phyloP scores from a whole-genome alignment of 192 early-diverging fungal species.

The Umbelopsis ramanniana region DNA sequence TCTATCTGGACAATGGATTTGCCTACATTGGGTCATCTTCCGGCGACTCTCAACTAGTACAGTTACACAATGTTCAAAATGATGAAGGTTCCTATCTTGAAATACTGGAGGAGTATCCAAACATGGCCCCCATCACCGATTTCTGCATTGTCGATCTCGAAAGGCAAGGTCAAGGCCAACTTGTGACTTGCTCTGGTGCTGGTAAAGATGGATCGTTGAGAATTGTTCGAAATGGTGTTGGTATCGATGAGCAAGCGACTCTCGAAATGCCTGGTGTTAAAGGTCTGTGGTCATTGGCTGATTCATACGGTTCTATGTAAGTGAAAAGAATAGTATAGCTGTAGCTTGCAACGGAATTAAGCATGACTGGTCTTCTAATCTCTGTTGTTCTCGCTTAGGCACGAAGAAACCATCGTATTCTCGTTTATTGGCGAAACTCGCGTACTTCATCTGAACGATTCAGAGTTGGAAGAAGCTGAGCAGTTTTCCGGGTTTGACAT shows the following conservation, averaged over 20 bases:
- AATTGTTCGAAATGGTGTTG: conserved; percentile 88
- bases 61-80: conserved; percentile 57
- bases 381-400: conserved; percentile 21
- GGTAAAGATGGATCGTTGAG: conserved; percentile 75
- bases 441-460: conserved; percentile 50
- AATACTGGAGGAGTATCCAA: conserved; percentile 63
- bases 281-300: conserved; percentile 72
- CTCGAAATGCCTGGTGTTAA: conserved; percentile 69
- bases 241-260: conserved; percentile 67
- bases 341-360: background rate
- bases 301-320: conserved; percentile 48
- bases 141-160: conserved; percentile 84
- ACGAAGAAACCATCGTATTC: conserved; percentile 59
- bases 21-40: conserved; percentile 86
- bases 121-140: conserved; percentile 85
- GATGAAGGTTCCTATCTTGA: conserved; percentile 57
- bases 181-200: conserved; percentile 70
- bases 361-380: background rate
- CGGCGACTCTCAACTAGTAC: conserved; percentile 82
- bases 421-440: conserved; percentile 70
- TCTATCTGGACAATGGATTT: conserved; percentile 69
- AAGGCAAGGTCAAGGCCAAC: conserved; percentile 57
- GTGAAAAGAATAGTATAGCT: background rate
- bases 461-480: conserved; percentile 55
- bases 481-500: conserved; percentile 39